Evolutionary conservation across 495 filamentous ascomycete genomes (phyloP), one percentile per base, ranked within the genome.

Genomic region (Platismatia glauca): DNA sequence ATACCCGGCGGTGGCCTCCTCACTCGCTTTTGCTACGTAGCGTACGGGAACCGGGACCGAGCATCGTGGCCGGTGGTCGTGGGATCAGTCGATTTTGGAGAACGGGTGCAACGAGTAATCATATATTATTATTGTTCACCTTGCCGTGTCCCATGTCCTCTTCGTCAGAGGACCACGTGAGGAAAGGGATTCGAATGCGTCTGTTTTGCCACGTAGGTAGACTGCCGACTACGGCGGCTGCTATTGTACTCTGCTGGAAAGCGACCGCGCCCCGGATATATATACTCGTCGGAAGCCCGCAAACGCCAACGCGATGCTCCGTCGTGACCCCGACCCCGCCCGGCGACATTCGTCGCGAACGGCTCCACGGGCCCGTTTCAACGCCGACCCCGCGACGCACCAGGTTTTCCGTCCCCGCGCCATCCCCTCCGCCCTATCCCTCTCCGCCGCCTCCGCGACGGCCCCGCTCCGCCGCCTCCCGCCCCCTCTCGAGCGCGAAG

Each of bases 361-460:
- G 15, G 46, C 24, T 29, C 22, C 22, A 29, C 16, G 24, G 16
- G 16, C 29, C n/a, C 33, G 20, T 20, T 33, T 29, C 15, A 31
- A 31, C 16, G 1, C 20, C 44, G n/a, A n/a, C n/a, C n/a, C n/a
- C n/a, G n/a, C 44, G 29, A 58, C 44, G 31, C 38, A 11, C 15
- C 18, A 58, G 37, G 20, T 13, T 59, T 33, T 46, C 57, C 60
- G 41, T 60, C 61, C 29, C 29, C 50, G 3, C 58, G 5, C 9
- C 37, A 15, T 39, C 37, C 2, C 8, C 37, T 13, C 61, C 29
- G 35, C 50, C 1, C 58, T 46, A 57, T 31, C 53, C 57, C 66
- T 62, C 72, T 71, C 72, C 60, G 75, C 59, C 3, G 79, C 72
- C 60, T 75, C 60, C 4, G 79, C 75, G n/a, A n/a, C 62, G 41